Evolutionary conservation across 2,329 filamentous ascomycete species (phyloP).

Genomic region (Hymenoscyphus albidus): DNA sequence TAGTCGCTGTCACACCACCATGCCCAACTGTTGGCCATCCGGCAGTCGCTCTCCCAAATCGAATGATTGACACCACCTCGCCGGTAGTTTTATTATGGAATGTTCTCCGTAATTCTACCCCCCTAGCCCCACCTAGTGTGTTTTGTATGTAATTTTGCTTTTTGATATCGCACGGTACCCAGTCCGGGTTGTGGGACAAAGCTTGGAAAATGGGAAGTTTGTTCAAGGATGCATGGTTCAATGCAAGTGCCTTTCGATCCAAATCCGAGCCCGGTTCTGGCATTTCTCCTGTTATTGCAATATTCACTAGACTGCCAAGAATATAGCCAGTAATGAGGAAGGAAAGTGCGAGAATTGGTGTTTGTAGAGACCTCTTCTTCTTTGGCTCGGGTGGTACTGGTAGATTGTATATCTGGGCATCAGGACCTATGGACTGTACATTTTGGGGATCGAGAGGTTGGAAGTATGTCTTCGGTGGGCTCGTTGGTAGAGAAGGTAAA

Average conservation of each 20-base stretch:
- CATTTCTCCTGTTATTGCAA: slow-evolving; percentile 43
- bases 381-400: slow-evolving; percentile 18
- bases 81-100: slow-evolving; percentile 60
- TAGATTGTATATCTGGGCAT: slow-evolving; percentile 26
- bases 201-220: slow-evolving; percentile 46
- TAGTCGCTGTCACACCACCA: slow-evolving; percentile 64
- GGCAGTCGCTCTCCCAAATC: slow-evolving; percentile 58
- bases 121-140: slow-evolving; percentile 41
- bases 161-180: slow-evolving; percentile 38
- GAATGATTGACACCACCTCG: slow-evolving; percentile 60
- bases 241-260: slow-evolving; percentile 21
- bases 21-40: slow-evolving; percentile 73
- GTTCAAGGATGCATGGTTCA: slow-evolving; percentile 40
- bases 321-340: slow-evolving; percentile 43
- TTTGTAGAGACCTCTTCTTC: slow-evolving; percentile 29
- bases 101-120: slow-evolving; percentile 53
- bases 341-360: slow-evolving; percentile 33
- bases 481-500: slow-evolving; percentile 8
- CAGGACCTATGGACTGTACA: slow-evolving; percentile 21
- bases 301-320: slow-evolving; percentile 38
- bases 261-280: slow-evolving; percentile 32
- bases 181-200: slow-evolving; percentile 42
- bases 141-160: slow-evolving; percentile 39
- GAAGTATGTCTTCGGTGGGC: slow-evolving; percentile 10
- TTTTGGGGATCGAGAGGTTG: slow-evolving; percentile 9